These are phyloP conservation scores for Alternaria atra DNA, from an alignment of 2,329 filamentous ascomycete genomes.

Conservation along the genomic window DNA sequence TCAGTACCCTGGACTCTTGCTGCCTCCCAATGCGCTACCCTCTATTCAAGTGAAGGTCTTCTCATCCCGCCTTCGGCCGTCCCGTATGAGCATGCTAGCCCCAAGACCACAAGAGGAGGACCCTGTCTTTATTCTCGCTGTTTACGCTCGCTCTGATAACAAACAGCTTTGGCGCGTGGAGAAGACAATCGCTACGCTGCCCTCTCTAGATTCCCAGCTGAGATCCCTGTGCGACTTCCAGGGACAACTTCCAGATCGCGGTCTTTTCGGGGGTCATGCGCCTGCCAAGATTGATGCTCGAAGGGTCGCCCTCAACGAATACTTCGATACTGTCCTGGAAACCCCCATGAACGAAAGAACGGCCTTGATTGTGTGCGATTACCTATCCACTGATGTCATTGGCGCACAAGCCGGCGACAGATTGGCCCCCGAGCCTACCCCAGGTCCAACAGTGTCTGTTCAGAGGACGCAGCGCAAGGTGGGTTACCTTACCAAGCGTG, in stretches of 20 bases:
- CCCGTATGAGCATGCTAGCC: conserved; percentile 82
- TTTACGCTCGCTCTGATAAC: conserved; percentile 78
- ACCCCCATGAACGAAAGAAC: conserved; percentile 80
- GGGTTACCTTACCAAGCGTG: conserved; percentile 94
- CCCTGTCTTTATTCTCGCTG: conserved; percentile 88
- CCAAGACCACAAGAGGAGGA: conserved; percentile 86
- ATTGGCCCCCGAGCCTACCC: conserved; percentile 65
- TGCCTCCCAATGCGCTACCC: conserved; percentile 87
- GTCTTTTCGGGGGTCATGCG: conserved; percentile 89
- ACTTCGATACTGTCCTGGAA: conserved; percentile 85
- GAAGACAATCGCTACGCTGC: conserved; percentile 84
- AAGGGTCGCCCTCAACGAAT: conserved; percentile 79
- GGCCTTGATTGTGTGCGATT: conserved; percentile 84
- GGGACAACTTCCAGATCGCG: conserved; percentile 81
- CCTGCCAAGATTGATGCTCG: conserved; percentile 92
- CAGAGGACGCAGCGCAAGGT: conserved; percentile 72
- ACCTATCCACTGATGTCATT: conserved; percentile 75
- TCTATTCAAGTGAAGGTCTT: conserved; percentile 87
- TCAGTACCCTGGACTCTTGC: conserved; percentile 83
- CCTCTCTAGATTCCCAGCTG: conserved; percentile 82
- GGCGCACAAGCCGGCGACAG: conserved; percentile 63
- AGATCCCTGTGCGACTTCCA: conserved; percentile 77
- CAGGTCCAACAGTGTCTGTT: conserved; percentile 54
- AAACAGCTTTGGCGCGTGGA: conserved; percentile 92
- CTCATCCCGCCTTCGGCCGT: conserved; percentile 94